These are phyloP conservation scores for Pythium sp. DNA, from an alignment of 352 stramenopile genomes.

Conservation along the genomic window DNA sequence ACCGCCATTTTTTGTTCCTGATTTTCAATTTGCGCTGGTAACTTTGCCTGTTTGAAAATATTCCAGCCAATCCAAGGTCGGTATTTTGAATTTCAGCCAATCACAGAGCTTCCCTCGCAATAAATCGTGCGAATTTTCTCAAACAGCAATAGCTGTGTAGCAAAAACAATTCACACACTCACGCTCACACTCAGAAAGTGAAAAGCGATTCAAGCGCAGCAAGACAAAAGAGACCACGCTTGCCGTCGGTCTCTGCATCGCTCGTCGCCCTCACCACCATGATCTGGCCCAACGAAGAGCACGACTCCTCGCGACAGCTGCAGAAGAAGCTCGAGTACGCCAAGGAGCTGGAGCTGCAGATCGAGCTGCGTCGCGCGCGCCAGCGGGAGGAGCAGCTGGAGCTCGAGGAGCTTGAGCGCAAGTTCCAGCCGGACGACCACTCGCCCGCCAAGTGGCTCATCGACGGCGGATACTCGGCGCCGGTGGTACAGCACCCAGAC, in stretches of 20 bases:
- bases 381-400: constrained; percentile 54
- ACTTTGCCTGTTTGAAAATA: background rate
- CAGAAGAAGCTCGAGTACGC: constrained; percentile 67
- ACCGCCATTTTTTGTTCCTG: background rate
- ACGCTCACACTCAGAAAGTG: background rate
- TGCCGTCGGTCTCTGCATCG: background rate
- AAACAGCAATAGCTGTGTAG: background rate
- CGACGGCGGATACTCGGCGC: constrained; percentile 41
- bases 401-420: constrained; percentile 53
- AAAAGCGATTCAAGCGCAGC: background rate
- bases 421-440: constrained; percentile 40
- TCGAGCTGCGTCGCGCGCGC: constrained; percentile 45
- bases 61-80: background rate
- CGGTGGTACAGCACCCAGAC: constrained; percentile 5
- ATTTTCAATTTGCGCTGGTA: background rate
- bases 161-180: constrained; percentile 9
- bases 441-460: constrained; percentile 75
- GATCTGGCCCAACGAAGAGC: constrained; percentile 59
- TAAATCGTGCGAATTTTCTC: constrained; percentile 11
- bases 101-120: constrained; percentile 37
- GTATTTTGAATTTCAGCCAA: constrained; percentile 22
- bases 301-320: constrained; percentile 31
- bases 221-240: background rate
- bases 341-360: constrained; percentile 68
- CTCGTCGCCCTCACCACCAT: constrained; percentile 11